Percentiles rank a stretch among this genome's conserved stretches.
Evolutionary conservation across 2,329 filamentous ascomycete species (phyloP).

Genomic region (Arachnopeziza araneosa): DNA sequence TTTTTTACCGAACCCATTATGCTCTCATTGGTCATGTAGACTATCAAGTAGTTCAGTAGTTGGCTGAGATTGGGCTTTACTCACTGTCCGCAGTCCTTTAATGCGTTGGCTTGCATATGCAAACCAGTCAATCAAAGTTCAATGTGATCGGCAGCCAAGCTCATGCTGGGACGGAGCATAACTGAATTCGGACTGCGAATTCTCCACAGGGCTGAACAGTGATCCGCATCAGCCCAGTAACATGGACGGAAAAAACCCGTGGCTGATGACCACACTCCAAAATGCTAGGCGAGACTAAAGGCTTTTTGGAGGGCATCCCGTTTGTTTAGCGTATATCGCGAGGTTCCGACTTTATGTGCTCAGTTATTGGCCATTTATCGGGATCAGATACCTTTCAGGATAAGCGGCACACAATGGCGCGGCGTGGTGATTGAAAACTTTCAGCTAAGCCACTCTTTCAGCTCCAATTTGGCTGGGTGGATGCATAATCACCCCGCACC

Average conservation of each 20-base stretch:
- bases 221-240: background rate
- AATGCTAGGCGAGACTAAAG: background rate
- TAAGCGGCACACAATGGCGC: background rate
- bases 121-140: background rate
- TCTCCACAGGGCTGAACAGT: background rate
- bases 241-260: background rate
- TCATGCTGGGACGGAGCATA: background rate
- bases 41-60: background rate
- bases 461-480: background rate
- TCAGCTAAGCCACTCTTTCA: background rate
- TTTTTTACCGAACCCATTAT: background rate
- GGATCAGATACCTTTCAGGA: background rate
- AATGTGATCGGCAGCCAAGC: background rate
- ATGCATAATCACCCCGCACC: background rate
- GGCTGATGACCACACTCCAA: background rate
- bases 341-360: background rate
- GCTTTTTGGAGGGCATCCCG: background rate
- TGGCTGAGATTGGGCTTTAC: background rate
- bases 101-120: background rate
- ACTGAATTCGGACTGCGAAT: background rate
- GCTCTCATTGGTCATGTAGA: background rate
- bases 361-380: constrained; percentile 1
- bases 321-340: background rate
- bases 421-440: background rate
- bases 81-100: background rate